Percentiles rank a stretch among this genome's conserved stretches.
Evolutionary conservation across 768 basidiomycete species (phyloP).

Genomic region (Ephemerocybe angulata): DNA sequence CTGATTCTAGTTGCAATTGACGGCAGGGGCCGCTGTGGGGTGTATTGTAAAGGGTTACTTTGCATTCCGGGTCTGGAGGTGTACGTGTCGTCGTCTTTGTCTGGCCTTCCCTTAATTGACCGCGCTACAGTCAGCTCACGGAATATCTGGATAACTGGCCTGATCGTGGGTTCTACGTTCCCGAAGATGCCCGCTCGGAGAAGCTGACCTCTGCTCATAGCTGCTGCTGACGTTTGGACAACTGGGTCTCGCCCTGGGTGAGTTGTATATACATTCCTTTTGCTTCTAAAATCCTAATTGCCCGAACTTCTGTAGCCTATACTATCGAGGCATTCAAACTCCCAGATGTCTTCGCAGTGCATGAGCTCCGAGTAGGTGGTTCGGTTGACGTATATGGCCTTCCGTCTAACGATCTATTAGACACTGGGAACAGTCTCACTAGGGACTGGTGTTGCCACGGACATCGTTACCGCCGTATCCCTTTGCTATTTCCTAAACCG

Average conservation of each 20-base stretch:
- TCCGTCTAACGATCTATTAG: conserved; percentile 24
- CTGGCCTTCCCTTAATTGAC: background rate
- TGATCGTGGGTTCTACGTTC: conserved; percentile 43
- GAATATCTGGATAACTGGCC: conserved; percentile 48
- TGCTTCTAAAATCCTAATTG: background rate
- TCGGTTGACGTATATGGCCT: background rate
- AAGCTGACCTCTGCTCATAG: background rate
- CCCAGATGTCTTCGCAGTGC: conserved; percentile 38
- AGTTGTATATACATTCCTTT: conserved; percentile 4
- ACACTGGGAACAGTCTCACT: conserved; percentile 50
- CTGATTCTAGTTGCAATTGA: conserved; percentile 41
- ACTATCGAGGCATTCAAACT: conserved; percentile 46
- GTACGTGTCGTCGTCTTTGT: conserved; percentile 31
- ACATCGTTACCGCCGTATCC: conserved; percentile 53
- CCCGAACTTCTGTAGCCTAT: conserved; percentile 29
- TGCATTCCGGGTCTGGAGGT: conserved; percentile 61
- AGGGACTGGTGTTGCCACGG: conserved; percentile 50
- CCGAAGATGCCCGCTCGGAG: background rate
- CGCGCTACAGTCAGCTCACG: conserved; percentile 49
- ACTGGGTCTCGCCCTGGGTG: conserved; percentile 43
- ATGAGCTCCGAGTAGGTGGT: conserved; percentile 40
- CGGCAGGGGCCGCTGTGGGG: conserved; percentile 48
- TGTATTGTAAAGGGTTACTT: conserved; percentile 59
- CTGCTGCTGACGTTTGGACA: conserved; percentile 44
- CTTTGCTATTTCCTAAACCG: conserved; percentile 58